These are phyloP conservation scores for Trichoderma koningii DNA, from an alignment of 2,329 filamentous ascomycete species.

Conservation along the genomic window DNA sequence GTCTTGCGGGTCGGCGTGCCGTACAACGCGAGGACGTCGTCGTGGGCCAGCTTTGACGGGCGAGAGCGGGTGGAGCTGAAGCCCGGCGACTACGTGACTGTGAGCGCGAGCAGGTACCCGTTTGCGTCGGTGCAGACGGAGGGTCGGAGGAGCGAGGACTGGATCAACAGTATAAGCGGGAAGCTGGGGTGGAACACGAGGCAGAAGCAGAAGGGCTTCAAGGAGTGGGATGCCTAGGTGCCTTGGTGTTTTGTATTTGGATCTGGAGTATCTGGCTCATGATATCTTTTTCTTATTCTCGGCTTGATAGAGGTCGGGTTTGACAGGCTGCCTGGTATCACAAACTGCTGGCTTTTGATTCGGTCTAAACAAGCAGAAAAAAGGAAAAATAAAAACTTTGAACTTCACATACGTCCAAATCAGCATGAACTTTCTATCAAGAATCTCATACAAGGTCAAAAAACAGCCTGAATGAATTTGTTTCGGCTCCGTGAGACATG, in stretches of 20 bases:
- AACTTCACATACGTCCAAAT: no score
- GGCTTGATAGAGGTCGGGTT: no score
- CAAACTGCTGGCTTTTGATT: no score
- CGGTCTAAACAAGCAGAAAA: neutral
- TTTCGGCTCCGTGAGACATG: neutral
- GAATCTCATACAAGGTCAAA: neutral
- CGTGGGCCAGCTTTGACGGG: conserved; percentile 98
- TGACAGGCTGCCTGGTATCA: no score
- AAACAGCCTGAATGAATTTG: no score
- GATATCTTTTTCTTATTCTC: no score
- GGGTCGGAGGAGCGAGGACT: conserved; percentile 71
- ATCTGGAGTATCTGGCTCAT: neutral
- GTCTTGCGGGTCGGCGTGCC: conserved; percentile 92
- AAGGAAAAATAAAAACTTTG: neutral
- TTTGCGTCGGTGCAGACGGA: conserved; percentile 76
- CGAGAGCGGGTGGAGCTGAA: conserved; percentile 79
- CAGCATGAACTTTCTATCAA: no score
- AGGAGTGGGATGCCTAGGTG: conserved; percentile 48
- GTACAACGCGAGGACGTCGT: conserved; percentile 83
- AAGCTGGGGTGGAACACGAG: conserved; percentile 82
- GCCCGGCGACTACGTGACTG: conserved; percentile 81
- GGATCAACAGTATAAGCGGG: conserved; percentile 77
- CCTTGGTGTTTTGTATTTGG: neutral
- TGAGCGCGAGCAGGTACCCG: conserved; percentile 77
- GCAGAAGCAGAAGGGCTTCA: conserved; percentile 70